A percentile compares a stretch with the other conserved stretches of the same genome.
Evolutionary conservation across 2,329 filamentous ascomycete species (phyloP).

Genomic region (Verticillium isaacii): DNA sequence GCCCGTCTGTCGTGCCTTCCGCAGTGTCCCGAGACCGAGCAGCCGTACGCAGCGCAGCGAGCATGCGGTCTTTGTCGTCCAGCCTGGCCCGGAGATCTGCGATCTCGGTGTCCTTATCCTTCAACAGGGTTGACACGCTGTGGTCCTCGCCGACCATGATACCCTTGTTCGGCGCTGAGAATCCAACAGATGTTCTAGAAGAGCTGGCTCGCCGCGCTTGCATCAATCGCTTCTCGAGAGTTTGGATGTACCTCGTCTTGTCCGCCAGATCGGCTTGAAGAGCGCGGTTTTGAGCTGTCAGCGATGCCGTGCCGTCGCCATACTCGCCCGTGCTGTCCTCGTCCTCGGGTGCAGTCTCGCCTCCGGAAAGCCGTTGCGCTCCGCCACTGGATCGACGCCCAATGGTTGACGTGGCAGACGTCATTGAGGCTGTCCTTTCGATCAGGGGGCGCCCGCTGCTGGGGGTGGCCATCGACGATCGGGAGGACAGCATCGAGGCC

Average conservation of each 20-base stretch:
- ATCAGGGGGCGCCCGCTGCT: slow-evolving; percentile 44
- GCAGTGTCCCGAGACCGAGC: slow-evolving; percentile 81
- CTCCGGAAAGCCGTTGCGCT: slow-evolving; percentile 37
- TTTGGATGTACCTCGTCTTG: slow-evolving; percentile 94
- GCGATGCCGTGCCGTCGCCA: slow-evolving; percentile 78
- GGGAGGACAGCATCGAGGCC: slow-evolving; percentile 50
- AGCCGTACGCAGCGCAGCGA: slow-evolving; percentile 78
- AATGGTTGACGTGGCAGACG: slow-evolving; percentile 57
- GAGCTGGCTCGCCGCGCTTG: slow-evolving; percentile 89
- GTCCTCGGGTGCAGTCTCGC: slow-evolving; percentile 42
- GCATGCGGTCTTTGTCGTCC: slow-evolving; percentile 94
- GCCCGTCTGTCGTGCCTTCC: slow-evolving; percentile 37
- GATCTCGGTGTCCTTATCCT: slow-evolving; percentile 91
- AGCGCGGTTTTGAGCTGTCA: slow-evolving; percentile 83
- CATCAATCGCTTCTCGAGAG: slow-evolving; percentile 83
- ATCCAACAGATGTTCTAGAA: slow-evolving; percentile 74
- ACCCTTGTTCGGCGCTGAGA: slow-evolving; percentile 54
- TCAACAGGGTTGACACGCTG: slow-evolving; percentile 65
- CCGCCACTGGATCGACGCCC: slow-evolving; percentile 45
- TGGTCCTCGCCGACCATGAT: slow-evolving; percentile 76
- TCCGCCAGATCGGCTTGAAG: slow-evolving; percentile 92
- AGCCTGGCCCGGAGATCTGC: slow-evolving; percentile 81
- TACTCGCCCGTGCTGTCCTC: slow-evolving; percentile 75
- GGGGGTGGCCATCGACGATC: slow-evolving; percentile 68
- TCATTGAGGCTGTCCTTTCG: slow-evolving; percentile 63